Conservation (phyloP, 345 rosid species). For the Pistacia vera region DNA sequence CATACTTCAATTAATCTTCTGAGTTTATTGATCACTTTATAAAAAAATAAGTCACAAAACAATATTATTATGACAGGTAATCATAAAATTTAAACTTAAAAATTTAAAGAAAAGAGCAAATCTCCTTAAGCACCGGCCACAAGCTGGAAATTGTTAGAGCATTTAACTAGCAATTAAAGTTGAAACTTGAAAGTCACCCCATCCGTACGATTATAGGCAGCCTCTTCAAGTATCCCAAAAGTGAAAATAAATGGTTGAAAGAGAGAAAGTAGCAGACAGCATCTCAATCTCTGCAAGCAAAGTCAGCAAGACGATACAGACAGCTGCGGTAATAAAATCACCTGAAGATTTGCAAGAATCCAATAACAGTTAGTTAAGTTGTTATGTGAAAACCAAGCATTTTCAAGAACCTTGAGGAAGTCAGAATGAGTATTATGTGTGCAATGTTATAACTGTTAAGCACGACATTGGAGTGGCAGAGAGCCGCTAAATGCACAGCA, state of each 20-base stretch:
- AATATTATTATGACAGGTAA: too few species aligned
- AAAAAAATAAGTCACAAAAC: too few species aligned
- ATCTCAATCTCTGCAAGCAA: constrained; percentile 42
- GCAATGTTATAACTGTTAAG: background rate
- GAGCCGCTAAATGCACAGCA: constrained; percentile 19
- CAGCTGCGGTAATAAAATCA: constrained; percentile 14
- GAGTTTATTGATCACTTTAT: too few species aligned
- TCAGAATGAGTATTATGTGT: background rate
- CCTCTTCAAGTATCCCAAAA: background rate
- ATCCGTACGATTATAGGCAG: constrained; percentile 8
- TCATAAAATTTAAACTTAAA: accelerated
- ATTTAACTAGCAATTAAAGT: background rate
- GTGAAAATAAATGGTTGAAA: background rate
- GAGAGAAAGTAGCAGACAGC: constrained; percentile 21
- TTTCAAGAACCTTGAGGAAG: background rate
- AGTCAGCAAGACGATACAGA: constrained; percentile 39
- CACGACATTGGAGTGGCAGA: background rate
- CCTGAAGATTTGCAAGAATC: constrained; percentile 27
- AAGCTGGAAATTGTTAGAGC: background rate
- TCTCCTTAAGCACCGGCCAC: too few species aligned
- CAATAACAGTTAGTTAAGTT: background rate
- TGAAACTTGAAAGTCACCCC: background rate
- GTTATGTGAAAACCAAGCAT: constrained; percentile 1
- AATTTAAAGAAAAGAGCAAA: too few species aligned
- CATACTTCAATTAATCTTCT: accelerated